Base-by-base conservation (phyloP, 352 stramenopile species). In the Thalassiosira oceanica region DNA sequence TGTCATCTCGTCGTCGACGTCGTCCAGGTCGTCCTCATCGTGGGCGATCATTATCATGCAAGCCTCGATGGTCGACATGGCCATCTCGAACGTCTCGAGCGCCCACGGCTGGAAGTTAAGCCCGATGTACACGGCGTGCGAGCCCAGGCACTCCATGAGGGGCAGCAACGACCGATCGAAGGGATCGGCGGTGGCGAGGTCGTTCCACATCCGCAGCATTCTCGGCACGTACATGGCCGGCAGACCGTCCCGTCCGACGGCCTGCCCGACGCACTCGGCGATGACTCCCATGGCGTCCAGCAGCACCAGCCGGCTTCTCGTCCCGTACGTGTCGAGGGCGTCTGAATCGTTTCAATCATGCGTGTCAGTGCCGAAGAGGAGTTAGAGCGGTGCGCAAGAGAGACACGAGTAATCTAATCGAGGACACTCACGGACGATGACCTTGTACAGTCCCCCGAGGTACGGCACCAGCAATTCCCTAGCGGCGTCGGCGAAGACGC, bases 281-380 rank as follows among this genome's bases (percentile, higher is more conserved):
- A 98, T 92, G 53, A 95, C 97, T 13, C 94, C 94, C 16, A 98
- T 92, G 20, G 93, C 95, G 68, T 98, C 95, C 80, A 97, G 97
- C 62, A 98, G 77, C 43, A 97, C 96, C 18, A 98, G 68, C 37
- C 98, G 66, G 80, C 95, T 97, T 56, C 96, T 94, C 13, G 91
- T 93, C 52, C 97, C 89, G 78, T 97, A 98, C 68, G 95, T 93
- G 72, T 86, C 77, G 61, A 98, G 94, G 4, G 94, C 94, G 37
- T 92, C n/a, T n/a, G n/a, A n/a, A n/a, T n/a, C n/a, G n/a, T n/a
- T n/a, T n/a, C n/a, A n/a, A n/a, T n/a, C n/a, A n/a, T n/a, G n/a
- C n/a, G n/a, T n/a, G n/a, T n/a, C n/a, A n/a, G n/a, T n/a, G n/a
- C n/a, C n/a, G n/a, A n/a, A n/a, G n/a, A n/a, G n/a, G n/a, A n/a